Percentiles rank a stretch among this genome's conserved stretches.
Evolutionary conservation across 2,329 filamentous ascomycete species (phyloP).

Genomic region (Knoxdaviesia capensis): DNA sequence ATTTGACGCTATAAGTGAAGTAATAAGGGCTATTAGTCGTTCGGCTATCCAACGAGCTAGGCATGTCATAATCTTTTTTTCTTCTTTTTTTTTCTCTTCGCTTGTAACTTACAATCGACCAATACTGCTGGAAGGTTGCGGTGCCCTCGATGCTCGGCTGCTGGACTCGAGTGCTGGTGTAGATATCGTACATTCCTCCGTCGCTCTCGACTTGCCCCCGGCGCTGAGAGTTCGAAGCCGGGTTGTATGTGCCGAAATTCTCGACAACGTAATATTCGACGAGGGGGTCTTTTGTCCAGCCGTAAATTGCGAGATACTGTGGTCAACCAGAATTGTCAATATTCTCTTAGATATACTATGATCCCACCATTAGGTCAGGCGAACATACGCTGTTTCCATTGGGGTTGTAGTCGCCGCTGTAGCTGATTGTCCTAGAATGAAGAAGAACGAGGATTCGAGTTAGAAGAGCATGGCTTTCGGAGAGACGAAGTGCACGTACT

Average conservation of each 20-base stretch:
- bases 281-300: constrained; percentile 16
- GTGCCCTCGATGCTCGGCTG: constrained; percentile 27
- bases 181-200: constrained; percentile 17
- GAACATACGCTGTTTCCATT: constrained; percentile 10
- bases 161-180: constrained; percentile 16
- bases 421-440: constrained; percentile 8
- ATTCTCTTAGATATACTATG: no score
- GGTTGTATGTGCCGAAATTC: constrained; percentile 17
- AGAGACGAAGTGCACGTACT: constrained; percentile 14
- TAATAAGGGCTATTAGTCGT: no score
- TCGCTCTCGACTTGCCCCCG: constrained; percentile 16
- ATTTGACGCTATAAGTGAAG: constrained; percentile 11
- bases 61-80: no score
- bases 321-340: no score
- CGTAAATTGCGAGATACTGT: constrained; percentile 16
- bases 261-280: constrained; percentile 19
- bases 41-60: no score
- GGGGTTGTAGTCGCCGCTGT: constrained; percentile 12
- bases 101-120: constrained; percentile 16
- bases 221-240: constrained; percentile 12
- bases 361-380: no score
- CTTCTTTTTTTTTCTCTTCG: no score
- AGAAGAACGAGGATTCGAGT: not conserved
- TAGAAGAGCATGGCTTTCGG: not conserved
- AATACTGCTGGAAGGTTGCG: constrained; percentile 30